Evolutionary conservation across 2,329 filamentous ascomycete genomes (phyloP).

Genomic region (Huntiella abstrusa): DNA sequence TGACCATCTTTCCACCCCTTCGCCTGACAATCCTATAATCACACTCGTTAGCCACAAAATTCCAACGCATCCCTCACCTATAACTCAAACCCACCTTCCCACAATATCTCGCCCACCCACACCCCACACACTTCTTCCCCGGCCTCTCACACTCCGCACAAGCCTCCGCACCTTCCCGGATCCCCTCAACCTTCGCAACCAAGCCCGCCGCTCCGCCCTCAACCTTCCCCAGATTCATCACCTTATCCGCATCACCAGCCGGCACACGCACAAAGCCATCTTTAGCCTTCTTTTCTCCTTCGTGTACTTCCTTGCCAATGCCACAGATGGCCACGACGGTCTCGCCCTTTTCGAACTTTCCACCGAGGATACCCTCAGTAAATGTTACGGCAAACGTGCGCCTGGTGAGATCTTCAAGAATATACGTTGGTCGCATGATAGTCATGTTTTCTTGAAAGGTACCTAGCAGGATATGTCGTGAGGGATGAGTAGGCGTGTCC

Average conservation of each 20-base stretch:
- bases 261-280: conserved; percentile 22
- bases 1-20: conserved; percentile 13
- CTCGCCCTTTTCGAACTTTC: not conserved
- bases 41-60: conserved; percentile 2
- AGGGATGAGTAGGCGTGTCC: conserved; percentile 15
- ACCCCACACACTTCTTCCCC: conserved; percentile 24
- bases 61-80: not conserved
- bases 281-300: conserved; percentile 16
- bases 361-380: conserved; percentile 17
- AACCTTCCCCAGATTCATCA: conserved; percentile 18
- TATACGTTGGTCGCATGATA: conserved; percentile 30
- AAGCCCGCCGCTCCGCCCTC: conserved; percentile 13
- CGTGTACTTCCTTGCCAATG: conserved; percentile 11
- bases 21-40: conserved; percentile 12
- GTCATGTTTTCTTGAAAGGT: conserved; percentile 29
- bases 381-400: conserved; percentile 28
- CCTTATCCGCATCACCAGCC: conserved; percentile 17
- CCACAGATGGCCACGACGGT: conserved; percentile 19
- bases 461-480: conserved; percentile 17
- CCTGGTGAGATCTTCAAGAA: conserved; percentile 22
- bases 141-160: conserved; percentile 16
- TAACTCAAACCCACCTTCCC: conserved; percentile 22
- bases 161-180: conserved; percentile 8
- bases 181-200: conserved; percentile 17
- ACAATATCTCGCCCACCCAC: conserved; percentile 26